A percentile compares a stretch with the other conserved stretches of the same genome.
Conservation (phyloP, 2,329 filamentous ascomycete species). For the Lachnellula willkommii region DNA sequence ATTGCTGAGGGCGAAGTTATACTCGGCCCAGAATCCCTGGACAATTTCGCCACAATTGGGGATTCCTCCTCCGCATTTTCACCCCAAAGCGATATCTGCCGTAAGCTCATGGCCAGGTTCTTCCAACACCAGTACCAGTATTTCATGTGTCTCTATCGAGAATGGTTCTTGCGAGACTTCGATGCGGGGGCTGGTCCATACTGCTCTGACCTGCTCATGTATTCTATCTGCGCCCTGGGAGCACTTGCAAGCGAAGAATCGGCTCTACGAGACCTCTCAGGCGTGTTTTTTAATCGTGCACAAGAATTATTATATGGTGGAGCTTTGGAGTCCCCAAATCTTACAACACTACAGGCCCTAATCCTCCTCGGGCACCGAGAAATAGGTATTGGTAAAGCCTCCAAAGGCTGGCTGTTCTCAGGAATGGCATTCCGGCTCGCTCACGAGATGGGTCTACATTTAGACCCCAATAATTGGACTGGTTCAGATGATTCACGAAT, state of each 20-base stretch:
- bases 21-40: background rate
- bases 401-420: constrained; percentile 48
- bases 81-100: constrained; percentile 42
- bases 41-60: background rate
- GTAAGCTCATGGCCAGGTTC: constrained; percentile 42
- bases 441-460: constrained; percentile 48
- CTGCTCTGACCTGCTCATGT: constrained; percentile 46
- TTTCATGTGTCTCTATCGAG: constrained; percentile 46
- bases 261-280: constrained; percentile 34
- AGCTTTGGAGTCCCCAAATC: constrained; percentile 41
- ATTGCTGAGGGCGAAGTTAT: background rate
- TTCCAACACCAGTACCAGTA: constrained; percentile 45
- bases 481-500: constrained; percentile 35
- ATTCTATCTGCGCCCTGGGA: constrained; percentile 44
- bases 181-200: constrained; percentile 42
- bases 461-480: constrained; percentile 47
- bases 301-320: constrained; percentile 39
- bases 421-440: constrained; percentile 48
- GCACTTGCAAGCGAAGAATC: constrained; percentile 41
- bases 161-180: constrained; percentile 47
- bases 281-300: constrained; percentile 41
- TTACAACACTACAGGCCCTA: constrained; percentile 43
- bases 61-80: constrained; percentile 29
- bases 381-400: constrained; percentile 43
- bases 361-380: constrained; percentile 42